These are phyloP conservation scores for Candida maltosa DNA, from an alignment of 805 yeast species.

Conservation along the genomic window DNA sequence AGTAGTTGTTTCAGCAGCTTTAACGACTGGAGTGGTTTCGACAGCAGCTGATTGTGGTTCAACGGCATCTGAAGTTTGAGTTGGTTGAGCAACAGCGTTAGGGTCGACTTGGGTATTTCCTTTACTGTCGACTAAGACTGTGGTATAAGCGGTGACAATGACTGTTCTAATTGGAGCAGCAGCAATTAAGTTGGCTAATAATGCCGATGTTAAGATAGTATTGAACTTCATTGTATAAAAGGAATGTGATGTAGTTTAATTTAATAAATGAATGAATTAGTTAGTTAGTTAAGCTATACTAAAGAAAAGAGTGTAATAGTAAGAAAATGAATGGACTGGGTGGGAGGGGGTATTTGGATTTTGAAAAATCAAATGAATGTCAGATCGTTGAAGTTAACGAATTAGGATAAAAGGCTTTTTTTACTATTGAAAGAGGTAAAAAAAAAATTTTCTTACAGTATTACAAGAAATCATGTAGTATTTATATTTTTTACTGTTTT, in stretches of 20 bases:
- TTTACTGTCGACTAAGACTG: conserved; percentile 14
- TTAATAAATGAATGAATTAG: too few species aligned
- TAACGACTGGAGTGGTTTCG: conserved; percentile 6
- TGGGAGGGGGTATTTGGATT: background rate
- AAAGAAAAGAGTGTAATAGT: background rate
- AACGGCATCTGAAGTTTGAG: conserved; percentile 9
- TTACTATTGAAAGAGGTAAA: too few species aligned
- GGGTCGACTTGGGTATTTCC: conserved; percentile 10
- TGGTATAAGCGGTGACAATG: conserved; percentile 20
- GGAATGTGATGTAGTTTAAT: conserved; percentile 6
- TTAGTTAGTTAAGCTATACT: too few species aligned
- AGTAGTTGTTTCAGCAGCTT: background rate
- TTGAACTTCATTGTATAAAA: conserved; percentile 11
- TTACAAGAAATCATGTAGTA: too few species aligned
- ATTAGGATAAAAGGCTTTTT: too few species aligned
- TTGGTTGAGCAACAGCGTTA: conserved; percentile 7
- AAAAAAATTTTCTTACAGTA: too few species aligned
- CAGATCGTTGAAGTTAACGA: too few species aligned
- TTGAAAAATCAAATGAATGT: too few species aligned
- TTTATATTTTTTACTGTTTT: too few species aligned
- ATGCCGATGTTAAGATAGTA: conserved; percentile 10
- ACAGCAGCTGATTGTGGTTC: conserved; percentile 9
- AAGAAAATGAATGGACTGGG: background rate
- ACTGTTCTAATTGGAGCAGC: conserved; percentile 23
- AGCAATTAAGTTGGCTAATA: conserved; percentile 14